phyloP scores from a whole-genome alignment of 1,284 basidiomycete genomes.

The Lentinula novae-zelandiae region DNA sequence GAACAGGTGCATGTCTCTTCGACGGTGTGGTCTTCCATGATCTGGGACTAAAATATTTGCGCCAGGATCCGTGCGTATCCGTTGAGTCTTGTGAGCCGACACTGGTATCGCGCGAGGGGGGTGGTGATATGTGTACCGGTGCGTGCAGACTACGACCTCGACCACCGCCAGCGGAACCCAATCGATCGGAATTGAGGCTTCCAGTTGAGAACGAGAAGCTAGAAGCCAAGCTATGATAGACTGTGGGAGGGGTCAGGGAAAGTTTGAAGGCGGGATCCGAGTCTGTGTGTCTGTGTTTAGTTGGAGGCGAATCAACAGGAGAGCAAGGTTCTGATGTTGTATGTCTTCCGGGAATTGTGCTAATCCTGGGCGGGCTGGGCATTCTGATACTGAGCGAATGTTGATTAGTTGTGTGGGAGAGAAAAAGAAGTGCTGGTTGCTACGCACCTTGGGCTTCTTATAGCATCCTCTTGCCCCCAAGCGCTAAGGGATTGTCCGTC shows the following conservation, averaged over 20 bases:
- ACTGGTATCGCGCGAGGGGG: slow-evolving; percentile 2
- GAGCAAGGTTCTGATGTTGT: background rate
- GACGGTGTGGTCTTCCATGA: slow-evolving; percentile 6
- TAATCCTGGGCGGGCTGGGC: background rate
- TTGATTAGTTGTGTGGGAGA: background rate
- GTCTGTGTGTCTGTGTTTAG: background rate
- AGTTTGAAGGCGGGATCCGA: background rate
- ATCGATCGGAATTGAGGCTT: background rate
- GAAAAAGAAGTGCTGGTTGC: background rate
- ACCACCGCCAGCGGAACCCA: background rate
- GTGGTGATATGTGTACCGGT: background rate
- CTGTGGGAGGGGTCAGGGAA: background rate
- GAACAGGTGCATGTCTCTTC: slow-evolving; percentile 6
- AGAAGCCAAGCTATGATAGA: background rate
- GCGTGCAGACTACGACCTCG: slow-evolving; percentile 1
- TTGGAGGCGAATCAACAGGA: background rate
- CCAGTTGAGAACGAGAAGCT: background rate
- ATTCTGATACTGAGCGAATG: background rate
- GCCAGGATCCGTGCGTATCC: slow-evolving; percentile 2
- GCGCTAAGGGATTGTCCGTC: background rate
- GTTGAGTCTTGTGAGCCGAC: background rate
- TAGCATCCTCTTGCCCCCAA: background rate
- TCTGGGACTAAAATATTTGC: slow-evolving; percentile 10
- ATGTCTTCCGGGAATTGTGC: background rate
- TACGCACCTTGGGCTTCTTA: background rate